Conservation (phyloP, 805 yeast species). For the Saccharomycopsis oosterbeekiorum region DNA sequence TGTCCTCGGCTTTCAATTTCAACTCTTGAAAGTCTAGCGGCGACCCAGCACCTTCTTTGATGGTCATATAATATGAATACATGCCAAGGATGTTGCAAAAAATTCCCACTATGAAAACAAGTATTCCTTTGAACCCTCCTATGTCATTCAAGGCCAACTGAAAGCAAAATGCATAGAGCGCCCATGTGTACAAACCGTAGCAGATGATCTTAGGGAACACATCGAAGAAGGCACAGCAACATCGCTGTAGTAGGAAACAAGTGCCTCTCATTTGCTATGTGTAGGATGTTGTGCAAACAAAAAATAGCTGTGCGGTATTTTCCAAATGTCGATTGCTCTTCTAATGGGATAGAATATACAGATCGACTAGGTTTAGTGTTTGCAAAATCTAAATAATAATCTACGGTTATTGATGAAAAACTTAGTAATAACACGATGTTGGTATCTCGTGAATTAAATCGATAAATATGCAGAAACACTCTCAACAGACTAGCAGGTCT, state of each 20-base stretch:
- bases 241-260: slow-evolving; percentile 6
- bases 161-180: slow-evolving; percentile 29
- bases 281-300: background rate
- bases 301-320: background rate
- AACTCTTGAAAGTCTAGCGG: slow-evolving; percentile 39
- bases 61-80: slow-evolving; percentile 37
- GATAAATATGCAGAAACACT: too few species aligned
- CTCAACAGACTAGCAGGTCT: background rate
- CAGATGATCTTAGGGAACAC: slow-evolving; percentile 41
- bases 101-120: slow-evolving; percentile 22
- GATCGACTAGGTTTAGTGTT: too few species aligned
- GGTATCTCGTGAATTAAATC: too few species aligned
- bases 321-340: too few species aligned
- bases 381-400: too few species aligned
- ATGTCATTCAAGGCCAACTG: slow-evolving; percentile 24
- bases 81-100: slow-evolving; percentile 28
- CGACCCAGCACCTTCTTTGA: slow-evolving; percentile 43
- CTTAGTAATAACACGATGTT: too few species aligned
- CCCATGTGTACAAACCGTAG: slow-evolving; percentile 35
- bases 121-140: slow-evolving; percentile 15
- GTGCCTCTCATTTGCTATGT: background rate
- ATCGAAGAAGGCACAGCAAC: slow-evolving; percentile 27
- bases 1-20: background rate
- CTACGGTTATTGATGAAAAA: too few species aligned
- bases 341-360: too few species aligned